phyloP scores from a whole-genome alignment of 768 basidiomycete species.

The Lentinula lateritia region DNA sequence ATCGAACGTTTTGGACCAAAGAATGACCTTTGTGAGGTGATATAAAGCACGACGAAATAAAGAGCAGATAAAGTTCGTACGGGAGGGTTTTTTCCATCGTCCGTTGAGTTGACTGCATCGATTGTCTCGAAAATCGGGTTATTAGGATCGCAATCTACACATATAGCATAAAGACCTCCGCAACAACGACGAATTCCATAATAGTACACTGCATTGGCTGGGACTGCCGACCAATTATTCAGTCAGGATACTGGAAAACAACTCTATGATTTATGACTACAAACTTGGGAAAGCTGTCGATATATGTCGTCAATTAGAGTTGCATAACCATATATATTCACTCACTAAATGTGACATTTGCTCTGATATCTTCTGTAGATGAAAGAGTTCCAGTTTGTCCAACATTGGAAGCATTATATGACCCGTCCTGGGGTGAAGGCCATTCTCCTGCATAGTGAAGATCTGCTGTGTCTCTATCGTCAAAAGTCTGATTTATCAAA shows the following conservation, averaged over 20 bases:
- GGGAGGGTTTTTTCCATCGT: constrained; percentile 24
- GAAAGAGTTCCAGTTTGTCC: constrained; percentile 22
- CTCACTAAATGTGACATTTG: constrained; percentile 25
- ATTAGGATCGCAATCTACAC: constrained; percentile 27
- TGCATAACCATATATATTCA: not conserved
- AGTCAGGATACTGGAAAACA: not conserved
- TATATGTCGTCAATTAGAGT: not conserved
- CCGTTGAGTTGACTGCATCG: constrained; percentile 21
- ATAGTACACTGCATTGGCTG: constrained; percentile 23
- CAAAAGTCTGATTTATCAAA: constrained; percentile 17
- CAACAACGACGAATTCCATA: constrained; percentile 22
- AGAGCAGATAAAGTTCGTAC: constrained; percentile 11
- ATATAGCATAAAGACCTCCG: constrained; percentile 24
- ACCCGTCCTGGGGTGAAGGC: constrained; percentile 14
- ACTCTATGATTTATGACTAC: not conserved
- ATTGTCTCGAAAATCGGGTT: constrained; percentile 17
- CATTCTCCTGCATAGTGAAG: constrained; percentile 18
- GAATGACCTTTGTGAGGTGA: constrained; percentile 13
- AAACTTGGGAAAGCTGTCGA: constrained; percentile 7
- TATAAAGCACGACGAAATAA: not conserved
- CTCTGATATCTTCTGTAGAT: constrained; percentile 17
- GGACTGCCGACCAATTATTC: constrained; percentile 8
- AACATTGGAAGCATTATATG: constrained; percentile 22
- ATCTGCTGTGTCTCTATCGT: constrained; percentile 17
- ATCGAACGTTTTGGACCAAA: constrained; percentile 17